phyloP scores from a whole-genome alignment of 345 rosid species.

The Hypericum perforatum region DNA sequence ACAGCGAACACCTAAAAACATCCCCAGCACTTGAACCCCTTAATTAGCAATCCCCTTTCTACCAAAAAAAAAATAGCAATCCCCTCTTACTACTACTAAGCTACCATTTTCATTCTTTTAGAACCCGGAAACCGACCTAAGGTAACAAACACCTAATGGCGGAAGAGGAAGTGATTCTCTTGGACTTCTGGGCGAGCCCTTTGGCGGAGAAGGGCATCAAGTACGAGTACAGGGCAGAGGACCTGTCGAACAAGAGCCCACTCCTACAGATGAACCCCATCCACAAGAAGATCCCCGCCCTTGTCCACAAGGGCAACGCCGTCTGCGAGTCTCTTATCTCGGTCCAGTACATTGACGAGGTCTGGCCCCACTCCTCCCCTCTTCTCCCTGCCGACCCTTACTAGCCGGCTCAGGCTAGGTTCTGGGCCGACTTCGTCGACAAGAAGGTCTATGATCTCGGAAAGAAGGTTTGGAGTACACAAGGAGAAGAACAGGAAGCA shows the following conservation, averaged over 20 bases:
- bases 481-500: constrained; percentile 13
- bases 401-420: constrained; percentile 9
- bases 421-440: constrained; percentile 17
- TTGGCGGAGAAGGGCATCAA: constrained; percentile 2
- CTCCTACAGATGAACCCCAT: constrained; percentile 3
- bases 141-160: neutral
- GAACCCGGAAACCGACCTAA: too few relatives aligned
- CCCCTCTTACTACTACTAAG: too few relatives aligned
- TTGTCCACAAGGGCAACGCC: constrained; percentile 7
- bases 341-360: constrained; percentile 18
- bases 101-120: too few relatives aligned
- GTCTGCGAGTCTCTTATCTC: constrained; percentile 13
- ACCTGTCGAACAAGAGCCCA: neutral
- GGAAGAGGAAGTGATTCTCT: neutral
- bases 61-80: too few relatives aligned
- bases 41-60: too few relatives aligned
- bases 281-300: constrained; percentile 6
- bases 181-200: constrained; percentile 2
- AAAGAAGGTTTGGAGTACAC: constrained; percentile 4
- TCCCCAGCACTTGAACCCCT: too few relatives aligned
- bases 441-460: constrained; percentile 10
- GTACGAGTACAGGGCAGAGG: neutral
- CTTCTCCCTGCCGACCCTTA: constrained; percentile 13
- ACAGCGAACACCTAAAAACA: too few relatives aligned
- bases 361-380: constrained; percentile 10